These are phyloP conservation scores for Coemansia sp. DNA, from an alignment of 192 early-diverging fungal species.

Conservation along the genomic window DNA sequence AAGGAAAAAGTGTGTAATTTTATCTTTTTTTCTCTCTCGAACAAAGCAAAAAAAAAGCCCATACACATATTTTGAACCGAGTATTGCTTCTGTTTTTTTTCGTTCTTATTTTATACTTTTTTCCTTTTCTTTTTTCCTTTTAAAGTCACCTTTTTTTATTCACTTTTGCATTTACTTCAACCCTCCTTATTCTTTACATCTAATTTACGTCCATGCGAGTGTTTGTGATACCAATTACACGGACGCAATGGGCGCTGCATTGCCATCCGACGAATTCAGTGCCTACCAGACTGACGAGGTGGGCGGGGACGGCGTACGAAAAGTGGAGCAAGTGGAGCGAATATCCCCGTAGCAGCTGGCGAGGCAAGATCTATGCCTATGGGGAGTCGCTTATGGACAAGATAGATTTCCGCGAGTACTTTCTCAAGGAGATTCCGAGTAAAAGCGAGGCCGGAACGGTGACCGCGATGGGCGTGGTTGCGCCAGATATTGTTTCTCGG, in stretches of 20 bases:
- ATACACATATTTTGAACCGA: too few species aligned
- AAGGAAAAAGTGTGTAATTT: too few species aligned
- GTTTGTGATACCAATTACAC: slow-evolving; percentile 47
- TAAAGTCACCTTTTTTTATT: too few species aligned
- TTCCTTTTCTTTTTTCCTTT: too few species aligned
- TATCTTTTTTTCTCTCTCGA: too few species aligned
- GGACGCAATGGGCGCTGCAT: slow-evolving; percentile 50
- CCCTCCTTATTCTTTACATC: too few species aligned
- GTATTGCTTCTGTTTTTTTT: too few species aligned
- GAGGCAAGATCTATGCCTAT: slow-evolving; percentile 58
- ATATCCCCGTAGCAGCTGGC: slow-evolving; percentile 58
- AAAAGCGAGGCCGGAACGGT: slow-evolving; percentile 47
- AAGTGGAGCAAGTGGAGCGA: slow-evolving; percentile 50
- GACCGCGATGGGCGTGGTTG: slow-evolving; percentile 39
- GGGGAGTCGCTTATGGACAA: slow-evolving; percentile 70
- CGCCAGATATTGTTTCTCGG: slow-evolving; percentile 54
- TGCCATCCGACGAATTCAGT: slow-evolving; percentile 44
- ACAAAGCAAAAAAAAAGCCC: too few species aligned
- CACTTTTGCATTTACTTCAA: too few species aligned
- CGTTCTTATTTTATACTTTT: too few species aligned
- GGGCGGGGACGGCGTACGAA: slow-evolving; percentile 40
- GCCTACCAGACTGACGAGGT: slow-evolving; percentile 42
- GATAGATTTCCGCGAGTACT: slow-evolving; percentile 73
- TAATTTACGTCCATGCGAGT: slow-evolving; percentile 28
- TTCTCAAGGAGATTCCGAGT: slow-evolving; percentile 70